A percentile compares a stretch with the other conserved stretches of the same genome.
Conservation (phyloP, 176 grass and related monocot species). For the Hsuehochloa calcarea region DNA sequence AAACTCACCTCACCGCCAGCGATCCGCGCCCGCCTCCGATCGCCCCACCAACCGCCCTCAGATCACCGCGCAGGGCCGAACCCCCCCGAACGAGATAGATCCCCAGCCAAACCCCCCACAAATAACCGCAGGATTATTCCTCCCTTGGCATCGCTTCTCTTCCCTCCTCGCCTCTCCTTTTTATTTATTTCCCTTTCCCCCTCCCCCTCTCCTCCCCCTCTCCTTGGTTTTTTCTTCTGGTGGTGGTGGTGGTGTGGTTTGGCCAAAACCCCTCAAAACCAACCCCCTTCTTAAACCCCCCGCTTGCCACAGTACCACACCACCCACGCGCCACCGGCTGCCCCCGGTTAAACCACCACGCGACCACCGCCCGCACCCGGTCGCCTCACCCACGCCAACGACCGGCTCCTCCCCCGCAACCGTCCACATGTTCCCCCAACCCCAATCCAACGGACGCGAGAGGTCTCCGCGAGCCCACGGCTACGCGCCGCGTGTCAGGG, state of each 20-base stretch:
- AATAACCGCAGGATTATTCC: conserved; percentile 23
- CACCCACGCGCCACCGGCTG: conserved; percentile 36
- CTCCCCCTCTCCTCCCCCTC: background rate
- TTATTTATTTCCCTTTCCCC: conserved; percentile 35
- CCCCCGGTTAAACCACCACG: conserved; percentile 55
- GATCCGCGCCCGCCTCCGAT: conserved; percentile 38
- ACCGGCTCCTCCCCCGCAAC: background rate
- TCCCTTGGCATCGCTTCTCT: background rate
- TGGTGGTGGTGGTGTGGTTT: conserved; percentile 47
- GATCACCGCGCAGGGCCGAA: conserved; percentile 21
- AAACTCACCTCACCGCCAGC: conserved; percentile 45
- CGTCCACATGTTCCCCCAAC: conserved; percentile 24
- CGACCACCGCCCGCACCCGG: conserved; percentile 36
- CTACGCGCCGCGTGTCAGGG: background rate
- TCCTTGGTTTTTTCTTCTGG: conserved; percentile 35
- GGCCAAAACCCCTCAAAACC: conserved; percentile 95
- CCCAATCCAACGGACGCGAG: conserved; percentile 42
- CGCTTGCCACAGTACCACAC: conserved; percentile 37
- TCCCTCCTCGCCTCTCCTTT: conserved; percentile 12
- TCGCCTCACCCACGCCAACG: background rate
- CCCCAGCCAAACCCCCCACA: background rate
- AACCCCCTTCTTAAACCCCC: conserved; percentile 58
- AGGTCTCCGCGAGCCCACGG: conserved; percentile 22
- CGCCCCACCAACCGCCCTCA: conserved; percentile 19
- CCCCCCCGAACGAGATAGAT: conserved; percentile 14